Evolutionary conservation across 2,329 filamentous ascomycete genomes (phyloP).

Genomic region (Juglanconis sp.): DNA sequence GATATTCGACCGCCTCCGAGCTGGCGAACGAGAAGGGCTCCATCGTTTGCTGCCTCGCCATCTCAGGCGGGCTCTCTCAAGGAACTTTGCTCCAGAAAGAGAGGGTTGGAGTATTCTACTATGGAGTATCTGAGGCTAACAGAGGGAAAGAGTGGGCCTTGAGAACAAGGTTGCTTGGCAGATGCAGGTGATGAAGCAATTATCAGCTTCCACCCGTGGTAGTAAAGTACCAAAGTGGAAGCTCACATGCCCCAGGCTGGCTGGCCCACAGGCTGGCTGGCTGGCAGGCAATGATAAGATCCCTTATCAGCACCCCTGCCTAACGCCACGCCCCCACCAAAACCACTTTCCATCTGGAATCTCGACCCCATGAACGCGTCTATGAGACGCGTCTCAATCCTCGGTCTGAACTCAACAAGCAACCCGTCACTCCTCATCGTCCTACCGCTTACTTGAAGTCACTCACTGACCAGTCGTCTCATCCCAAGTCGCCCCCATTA

Average conservation of each 20-base stretch:
- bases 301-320: background rate
- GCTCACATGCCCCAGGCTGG: background rate
- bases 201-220: background rate
- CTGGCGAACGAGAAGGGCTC: conserved; percentile 95
- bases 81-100: background rate
- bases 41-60: conserved; percentile 48
- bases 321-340: background rate
- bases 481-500: background rate
- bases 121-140: background rate
- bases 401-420: background rate
- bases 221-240: no score
- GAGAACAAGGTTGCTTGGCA: background rate
- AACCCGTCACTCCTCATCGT: background rate
- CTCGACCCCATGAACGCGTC: background rate
- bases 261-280: background rate
- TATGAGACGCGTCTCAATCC: background rate
- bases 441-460: background rate
- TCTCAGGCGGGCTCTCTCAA: background rate
- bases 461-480: background rate
- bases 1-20: conserved; percentile 77
- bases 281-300: background rate
- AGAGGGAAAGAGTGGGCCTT: background rate
- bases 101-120: background rate
- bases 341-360: background rate
- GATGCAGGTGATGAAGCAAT: background rate